Conservation (phyloP, 371 early-diverging fungal species). For the Zychaea mexicana region DNA sequence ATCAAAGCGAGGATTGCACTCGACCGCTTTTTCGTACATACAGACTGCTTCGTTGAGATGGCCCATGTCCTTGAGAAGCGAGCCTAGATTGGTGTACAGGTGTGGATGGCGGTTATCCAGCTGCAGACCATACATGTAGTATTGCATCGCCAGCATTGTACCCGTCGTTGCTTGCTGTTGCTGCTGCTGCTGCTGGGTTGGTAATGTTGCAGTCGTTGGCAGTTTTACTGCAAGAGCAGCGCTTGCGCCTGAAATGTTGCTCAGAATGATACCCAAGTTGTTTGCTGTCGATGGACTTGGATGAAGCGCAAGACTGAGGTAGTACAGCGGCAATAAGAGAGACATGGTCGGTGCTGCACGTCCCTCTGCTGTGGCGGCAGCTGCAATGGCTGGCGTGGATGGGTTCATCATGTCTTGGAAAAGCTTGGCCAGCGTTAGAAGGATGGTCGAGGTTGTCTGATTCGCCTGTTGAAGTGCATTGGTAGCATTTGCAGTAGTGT, state of each 20-base stretch:
- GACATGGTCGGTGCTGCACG: conserved; percentile 58
- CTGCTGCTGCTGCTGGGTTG: conserved; percentile 21
- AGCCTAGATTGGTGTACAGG: conserved; percentile 88
- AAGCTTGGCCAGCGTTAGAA: conserved; percentile 85
- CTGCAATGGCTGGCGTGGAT: conserved; percentile 42
- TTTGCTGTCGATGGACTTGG: conserved; percentile 91
- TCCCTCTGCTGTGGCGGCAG: conserved; percentile 39
- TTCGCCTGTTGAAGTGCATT: conserved; percentile 61
- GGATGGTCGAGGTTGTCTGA: conserved; percentile 76
- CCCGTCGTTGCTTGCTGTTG: conserved; percentile 56
- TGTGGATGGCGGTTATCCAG: conserved; percentile 88
- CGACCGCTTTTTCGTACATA: conserved; percentile 90
- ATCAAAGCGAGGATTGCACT: conserved; percentile 84
- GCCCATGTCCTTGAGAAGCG: conserved; percentile 86
- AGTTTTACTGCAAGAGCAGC: conserved; percentile 53
- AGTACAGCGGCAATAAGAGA: conserved; percentile 79
- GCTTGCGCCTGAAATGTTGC: conserved; percentile 66
- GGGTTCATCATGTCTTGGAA: conserved; percentile 77
- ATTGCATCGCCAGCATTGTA: conserved; percentile 75
- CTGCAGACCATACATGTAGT: conserved; percentile 86
- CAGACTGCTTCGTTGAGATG: conserved; percentile 79
- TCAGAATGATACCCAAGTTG: conserved; percentile 84
- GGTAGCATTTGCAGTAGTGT: conserved; percentile 14
- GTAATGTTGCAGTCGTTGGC: conserved; percentile 26
- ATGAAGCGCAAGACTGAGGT: conserved; percentile 75